A percentile compares a stretch with the other conserved stretches of the same genome.
phyloP scores from a whole-genome alignment of 2,329 filamentous ascomycete genomes.

The Dothistroma septosporum region DNA sequence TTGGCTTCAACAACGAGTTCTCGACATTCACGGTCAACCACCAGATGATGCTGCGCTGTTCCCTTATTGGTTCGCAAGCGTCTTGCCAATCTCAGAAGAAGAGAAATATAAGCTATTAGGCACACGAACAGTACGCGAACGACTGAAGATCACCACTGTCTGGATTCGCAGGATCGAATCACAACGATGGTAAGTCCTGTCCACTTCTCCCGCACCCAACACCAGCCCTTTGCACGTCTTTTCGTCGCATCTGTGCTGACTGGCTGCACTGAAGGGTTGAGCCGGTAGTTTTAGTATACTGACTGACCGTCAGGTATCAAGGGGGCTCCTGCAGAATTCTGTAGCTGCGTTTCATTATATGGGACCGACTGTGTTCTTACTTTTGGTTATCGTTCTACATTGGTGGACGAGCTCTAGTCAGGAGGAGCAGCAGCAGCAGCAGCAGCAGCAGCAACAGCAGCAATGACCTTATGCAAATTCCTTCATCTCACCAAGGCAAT shows the following conservation, averaged over 20 bases:
- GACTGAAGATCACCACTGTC: constrained; percentile 74
- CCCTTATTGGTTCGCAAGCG: constrained; percentile 85
- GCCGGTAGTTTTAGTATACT: neutral
- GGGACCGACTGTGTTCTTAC: constrained; percentile 28
- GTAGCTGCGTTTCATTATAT: constrained; percentile 32
- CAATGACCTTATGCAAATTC: neutral
- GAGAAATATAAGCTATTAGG: constrained; percentile 75
- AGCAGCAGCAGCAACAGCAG: neutral
- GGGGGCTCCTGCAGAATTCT: constrained; percentile 40
- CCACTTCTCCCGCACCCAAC: neutral
- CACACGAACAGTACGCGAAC: constrained; percentile 70
- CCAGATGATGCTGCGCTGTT: constrained; percentile 73
- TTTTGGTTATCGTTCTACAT: constrained; percentile 27
- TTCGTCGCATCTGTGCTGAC: constrained; percentile 11
- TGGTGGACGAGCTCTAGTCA: constrained; percentile 21
- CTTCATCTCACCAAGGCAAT: neutral
- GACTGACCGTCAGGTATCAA: constrained; percentile 34
- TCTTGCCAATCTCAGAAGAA: constrained; percentile 69
- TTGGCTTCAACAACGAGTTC: constrained; percentile 70
- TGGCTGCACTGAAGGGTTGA: constrained; percentile 8
- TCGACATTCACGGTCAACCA: constrained; percentile 71
- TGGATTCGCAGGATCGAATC: constrained; percentile 74
- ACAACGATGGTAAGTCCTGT: constrained; percentile 61
- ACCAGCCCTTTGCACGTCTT: constrained; percentile 13
- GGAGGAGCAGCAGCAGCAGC: neutral